These are phyloP conservation scores for Acanthamoeba sp. DNA, from an alignment of 208 protist genomes.

Conservation along the genomic window DNA sequence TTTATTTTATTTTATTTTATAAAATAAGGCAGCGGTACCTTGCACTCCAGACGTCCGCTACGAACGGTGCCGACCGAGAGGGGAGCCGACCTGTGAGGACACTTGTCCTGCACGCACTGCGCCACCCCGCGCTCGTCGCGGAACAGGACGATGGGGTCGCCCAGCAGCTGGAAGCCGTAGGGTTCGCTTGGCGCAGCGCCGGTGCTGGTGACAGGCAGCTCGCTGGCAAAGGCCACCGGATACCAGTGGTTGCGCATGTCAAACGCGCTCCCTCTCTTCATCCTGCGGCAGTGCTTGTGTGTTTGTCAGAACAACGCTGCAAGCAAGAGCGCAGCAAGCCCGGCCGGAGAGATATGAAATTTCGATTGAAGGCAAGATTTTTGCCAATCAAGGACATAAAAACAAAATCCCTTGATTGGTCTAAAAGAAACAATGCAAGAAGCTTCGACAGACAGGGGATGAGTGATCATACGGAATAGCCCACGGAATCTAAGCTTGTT, in stretches of 20 bases:
- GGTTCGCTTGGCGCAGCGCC: background rate
- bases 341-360: no score
- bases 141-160: slow-evolving; percentile 71
- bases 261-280: background rate
- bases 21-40: background rate
- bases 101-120: slow-evolving; percentile 66
- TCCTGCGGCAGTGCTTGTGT: no score
- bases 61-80: slow-evolving; percentile 48
- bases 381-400: no score
- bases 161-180: slow-evolving; percentile 68
- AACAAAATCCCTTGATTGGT: no score
- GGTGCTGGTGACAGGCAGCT: background rate
- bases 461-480: no score
- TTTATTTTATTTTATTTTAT: background rate
- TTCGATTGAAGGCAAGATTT: no score
- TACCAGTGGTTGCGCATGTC: slow-evolving; percentile 65
- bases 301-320: no score
- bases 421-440: no score
- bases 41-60: slow-evolving; percentile 53
- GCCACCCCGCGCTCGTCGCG: background rate
- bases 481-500: no score
- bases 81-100: slow-evolving; percentile 48
- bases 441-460: no score
- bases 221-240: slow-evolving; percentile 21
- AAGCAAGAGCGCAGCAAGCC: no score